Conservation (phyloP, 2,329 filamentous ascomycete species). For the Coniochaeta sp. region DNA sequence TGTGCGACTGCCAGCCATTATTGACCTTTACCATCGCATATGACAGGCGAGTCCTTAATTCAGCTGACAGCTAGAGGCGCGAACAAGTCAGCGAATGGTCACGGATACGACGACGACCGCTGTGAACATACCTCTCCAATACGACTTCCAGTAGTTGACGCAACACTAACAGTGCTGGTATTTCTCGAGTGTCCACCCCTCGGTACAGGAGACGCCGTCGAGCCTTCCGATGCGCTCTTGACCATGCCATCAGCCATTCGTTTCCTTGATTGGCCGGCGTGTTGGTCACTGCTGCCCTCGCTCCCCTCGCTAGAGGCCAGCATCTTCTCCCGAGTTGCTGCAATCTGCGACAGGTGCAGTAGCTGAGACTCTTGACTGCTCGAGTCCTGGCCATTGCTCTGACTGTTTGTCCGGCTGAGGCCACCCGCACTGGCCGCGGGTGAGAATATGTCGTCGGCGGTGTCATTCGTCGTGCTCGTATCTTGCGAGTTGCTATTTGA, state of each 20-base stretch:
- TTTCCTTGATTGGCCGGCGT: constrained; percentile 46
- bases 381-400: constrained; percentile 30
- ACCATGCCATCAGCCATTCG: constrained; percentile 69
- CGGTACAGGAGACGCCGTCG: constrained; percentile 38
- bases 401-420: constrained; percentile 29
- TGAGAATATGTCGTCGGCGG: constrained; percentile 33
- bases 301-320: constrained; percentile 23
- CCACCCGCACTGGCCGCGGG: constrained; percentile 34
- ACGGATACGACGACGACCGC: constrained; percentile 7
- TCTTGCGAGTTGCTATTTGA: constrained; percentile 36
- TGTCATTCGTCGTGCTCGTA: constrained; percentile 28
- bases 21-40: constrained; percentile 94
- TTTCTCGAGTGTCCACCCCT: constrained; percentile 58
- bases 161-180: constrained; percentile 57
- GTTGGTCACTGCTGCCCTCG: neutral
- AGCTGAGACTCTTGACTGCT: constrained; percentile 50
- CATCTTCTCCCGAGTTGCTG: constrained; percentile 45
- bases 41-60: constrained; percentile 75
- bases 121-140: constrained; percentile 64
- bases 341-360: constrained; percentile 49
- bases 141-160: constrained; percentile 56
- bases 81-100: neutral
- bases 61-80: constrained; percentile 57
- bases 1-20: constrained; percentile 76
- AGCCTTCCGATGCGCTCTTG: constrained; percentile 41